phyloP scores from a whole-genome alignment of 768 basidiomycete genomes.

The Boletus eberwhitei region DNA sequence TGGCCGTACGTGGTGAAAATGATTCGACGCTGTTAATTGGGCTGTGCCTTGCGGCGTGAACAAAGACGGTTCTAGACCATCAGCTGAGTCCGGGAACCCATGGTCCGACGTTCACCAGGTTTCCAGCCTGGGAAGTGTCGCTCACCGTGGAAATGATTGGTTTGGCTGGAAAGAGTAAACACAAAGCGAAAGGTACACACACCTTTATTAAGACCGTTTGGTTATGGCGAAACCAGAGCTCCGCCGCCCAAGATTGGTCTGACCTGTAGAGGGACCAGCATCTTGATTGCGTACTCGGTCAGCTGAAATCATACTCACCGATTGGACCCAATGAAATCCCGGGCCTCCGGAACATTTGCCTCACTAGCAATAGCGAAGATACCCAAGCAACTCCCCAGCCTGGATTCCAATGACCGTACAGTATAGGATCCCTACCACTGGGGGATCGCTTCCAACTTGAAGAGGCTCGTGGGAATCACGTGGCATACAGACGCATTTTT shows the following conservation, averaged over 20 bases:
- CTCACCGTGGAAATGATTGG: not conserved
- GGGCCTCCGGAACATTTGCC: not conserved
- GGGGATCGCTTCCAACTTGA: not conserved
- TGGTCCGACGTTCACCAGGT: conserved; percentile 3
- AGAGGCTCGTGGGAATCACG: conserved; percentile 11
- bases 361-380: too few relatives aligned
- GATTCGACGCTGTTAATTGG: not conserved
- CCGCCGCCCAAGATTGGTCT: not conserved
- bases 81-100: conserved; percentile 1
- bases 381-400: not conserved
- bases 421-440: too few relatives aligned
- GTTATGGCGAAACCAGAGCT: not conserved
- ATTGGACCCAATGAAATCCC: not conserved
- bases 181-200: not conserved
- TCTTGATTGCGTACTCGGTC: not conserved
- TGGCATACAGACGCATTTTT: not conserved
- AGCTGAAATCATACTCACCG: not conserved
- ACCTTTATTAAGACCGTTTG: not conserved
- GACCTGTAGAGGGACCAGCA: not conserved
- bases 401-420: not conserved
- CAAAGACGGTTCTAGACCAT: conserved; percentile 8
- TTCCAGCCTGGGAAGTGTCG: conserved; percentile 18
- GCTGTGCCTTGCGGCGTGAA: conserved; percentile 1
- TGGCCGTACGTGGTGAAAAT: not conserved
- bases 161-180: not conserved